These are phyloP conservation scores for Lithospermum erythrorhizon DNA, from an alignment of 257 asterid genomes.

Conservation along the genomic window DNA sequence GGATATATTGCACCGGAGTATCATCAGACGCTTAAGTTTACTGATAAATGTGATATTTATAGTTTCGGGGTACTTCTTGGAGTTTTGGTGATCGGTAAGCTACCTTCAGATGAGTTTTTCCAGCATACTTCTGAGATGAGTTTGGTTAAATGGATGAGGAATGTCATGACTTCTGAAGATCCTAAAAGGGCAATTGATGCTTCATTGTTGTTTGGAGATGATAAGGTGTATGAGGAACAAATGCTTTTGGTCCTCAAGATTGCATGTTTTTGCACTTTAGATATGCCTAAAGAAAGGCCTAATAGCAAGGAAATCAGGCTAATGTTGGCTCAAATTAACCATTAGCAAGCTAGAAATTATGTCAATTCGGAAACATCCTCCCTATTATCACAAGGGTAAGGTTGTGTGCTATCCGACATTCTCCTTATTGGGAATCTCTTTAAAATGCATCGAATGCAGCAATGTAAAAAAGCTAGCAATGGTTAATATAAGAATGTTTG, in stretches of 20 bases:
- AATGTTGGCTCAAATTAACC: slow-evolving; percentile 69
- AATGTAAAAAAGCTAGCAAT: too few relatives aligned
- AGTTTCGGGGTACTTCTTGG: slow-evolving; percentile 72
- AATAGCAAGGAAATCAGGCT: slow-evolving; percentile 55
- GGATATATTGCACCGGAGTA: slow-evolving; percentile 90
- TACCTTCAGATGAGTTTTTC: slow-evolving; percentile 68
- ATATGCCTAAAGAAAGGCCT: slow-evolving; percentile 85
- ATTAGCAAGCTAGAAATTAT: slow-evolving; percentile 11
- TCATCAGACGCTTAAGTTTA: slow-evolving; percentile 62
- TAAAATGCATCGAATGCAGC: too few relatives aligned
- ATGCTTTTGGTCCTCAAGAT: slow-evolving; percentile 79
- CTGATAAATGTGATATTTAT: slow-evolving; percentile 77
- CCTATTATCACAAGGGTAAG: too few relatives aligned
- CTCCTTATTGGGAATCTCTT: too few relatives aligned
- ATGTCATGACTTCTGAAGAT: slow-evolving; percentile 64
- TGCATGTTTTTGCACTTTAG: slow-evolving; percentile 74
- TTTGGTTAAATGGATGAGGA: slow-evolving; percentile 81
- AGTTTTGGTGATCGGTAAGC: slow-evolving; percentile 50
- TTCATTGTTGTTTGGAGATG: slow-evolving; percentile 22
- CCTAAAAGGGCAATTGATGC: slow-evolving; percentile 61
- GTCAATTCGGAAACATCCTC: too few relatives aligned
- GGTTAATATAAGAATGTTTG: too few relatives aligned
- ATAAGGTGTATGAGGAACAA: slow-evolving; percentile 69
- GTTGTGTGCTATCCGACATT: too few relatives aligned
- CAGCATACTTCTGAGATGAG: slow-evolving; percentile 62